These are phyloP conservation scores for Hibiscus trionum DNA, from an alignment of 345 rosid species.

Conservation along the genomic window DNA sequence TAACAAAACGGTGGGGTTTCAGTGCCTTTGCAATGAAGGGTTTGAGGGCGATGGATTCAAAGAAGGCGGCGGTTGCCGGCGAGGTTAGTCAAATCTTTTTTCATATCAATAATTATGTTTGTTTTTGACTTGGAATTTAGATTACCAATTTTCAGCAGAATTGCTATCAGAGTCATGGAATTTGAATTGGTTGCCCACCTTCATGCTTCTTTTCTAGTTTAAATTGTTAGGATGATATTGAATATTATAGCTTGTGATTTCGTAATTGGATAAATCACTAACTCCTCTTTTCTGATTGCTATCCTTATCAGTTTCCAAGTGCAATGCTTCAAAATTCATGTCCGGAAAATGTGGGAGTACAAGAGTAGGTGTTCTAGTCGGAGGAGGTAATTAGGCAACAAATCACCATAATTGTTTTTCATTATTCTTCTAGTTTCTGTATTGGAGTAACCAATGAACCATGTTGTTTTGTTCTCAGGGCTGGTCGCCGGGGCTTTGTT, in stretches of 20 bases:
- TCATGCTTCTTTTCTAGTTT: neutral
- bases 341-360: conserved; percentile 38
- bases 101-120: neutral
- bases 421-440: neutral
- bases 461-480: conserved; percentile 31
- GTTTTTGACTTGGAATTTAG: neutral
- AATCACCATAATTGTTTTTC: neutral
- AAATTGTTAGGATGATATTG: neutral
- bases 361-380: conserved; percentile 40
- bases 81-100: conserved; percentile 50
- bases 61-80: conserved; percentile 44
- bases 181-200: neutral
- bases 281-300: neutral
- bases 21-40: conserved; percentile 49
- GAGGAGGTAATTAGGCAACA: conserved; percentile 61
- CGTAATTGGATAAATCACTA: conserved; percentile 4
- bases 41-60: conserved; percentile 53
- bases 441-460: neutral
- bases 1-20: conserved; percentile 21
- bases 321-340: conserved; percentile 32
- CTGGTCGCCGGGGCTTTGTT: conserved; percentile 49
- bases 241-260: neutral
- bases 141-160: neutral
- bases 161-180: neutral
- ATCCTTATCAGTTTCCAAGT: conserved; percentile 23